Base-by-base conservation (phyloP, 2,329 filamentous ascomycete species). In the Lachnum nothofagi region DNA sequence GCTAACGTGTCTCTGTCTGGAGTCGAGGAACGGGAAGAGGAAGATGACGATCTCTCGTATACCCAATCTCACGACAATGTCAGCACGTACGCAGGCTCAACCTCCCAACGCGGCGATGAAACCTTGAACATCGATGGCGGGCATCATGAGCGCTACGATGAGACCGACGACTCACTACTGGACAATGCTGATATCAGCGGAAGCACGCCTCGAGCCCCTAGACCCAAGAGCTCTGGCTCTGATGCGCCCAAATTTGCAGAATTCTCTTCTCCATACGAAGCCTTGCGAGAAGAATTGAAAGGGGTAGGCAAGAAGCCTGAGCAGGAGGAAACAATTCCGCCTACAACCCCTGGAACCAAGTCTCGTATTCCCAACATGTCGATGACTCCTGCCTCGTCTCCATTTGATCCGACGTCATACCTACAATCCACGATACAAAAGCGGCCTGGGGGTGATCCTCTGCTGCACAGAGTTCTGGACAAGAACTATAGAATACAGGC, bases 1-100 rank as follows among this genome's bases (percentile, higher is more conserved):
- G 93, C 93, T 66, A 97, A 98, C 63, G 91, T 98, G 22, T 95
- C 91, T 9, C 79, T 98, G 9, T 95, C 90, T 0, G 90, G 91
- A 23, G 96, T 98, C 68, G 91, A 95, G 65, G 91, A 95, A 64
- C 76, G 83, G 19, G 82, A 79, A 44, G 72, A 75, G 2, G 81
- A 78, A n/a, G 80, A 78, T 22, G 62, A 77, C 63, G 48, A 72
- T 68, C 71, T 63, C 1, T 70, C 71, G 65, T 62, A 63, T 48
- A 39, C 58, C 7, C 61, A 64, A 33, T 71, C 47, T 0, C 60
- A 65, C 22, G 60, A 60, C 17, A 49, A 64, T 41, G 49, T 53
- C n/a, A 63, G 60, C 48, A 60, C 58, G 42, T 65, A 65, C 44
- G 59, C 54, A 4, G 49, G 52, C 25, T 56, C 52, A 74, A 81